Conservation (phyloP, 495 filamentous ascomycete species). For the Penicillium manginii region DNA sequence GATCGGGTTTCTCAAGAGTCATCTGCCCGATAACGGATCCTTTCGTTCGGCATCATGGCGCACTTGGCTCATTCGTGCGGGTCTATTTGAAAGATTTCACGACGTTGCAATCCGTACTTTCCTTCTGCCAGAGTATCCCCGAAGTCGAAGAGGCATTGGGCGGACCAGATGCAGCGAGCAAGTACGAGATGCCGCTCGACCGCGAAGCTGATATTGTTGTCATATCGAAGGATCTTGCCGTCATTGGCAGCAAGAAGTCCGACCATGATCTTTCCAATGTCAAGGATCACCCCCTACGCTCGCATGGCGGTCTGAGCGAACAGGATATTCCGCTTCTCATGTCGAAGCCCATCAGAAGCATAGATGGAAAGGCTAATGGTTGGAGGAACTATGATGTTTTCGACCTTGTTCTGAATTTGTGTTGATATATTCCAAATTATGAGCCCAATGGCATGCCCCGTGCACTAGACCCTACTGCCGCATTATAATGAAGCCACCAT, state of each 20-base stretch:
- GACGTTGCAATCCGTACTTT: slow-evolving; percentile 12
- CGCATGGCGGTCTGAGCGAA: slow-evolving; percentile 41
- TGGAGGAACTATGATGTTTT: slow-evolving; percentile 43
- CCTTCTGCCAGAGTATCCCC: slow-evolving; percentile 24
- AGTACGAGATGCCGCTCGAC: slow-evolving; percentile 38
- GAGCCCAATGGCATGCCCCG: slow-evolving; percentile 7
- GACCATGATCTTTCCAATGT: slow-evolving; percentile 37
- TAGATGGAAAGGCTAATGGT: slow-evolving; percentile 1
- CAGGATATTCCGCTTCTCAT: slow-evolving; percentile 34
- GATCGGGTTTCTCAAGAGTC: slow-evolving; percentile 28
- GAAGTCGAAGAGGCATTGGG: slow-evolving; percentile 35
- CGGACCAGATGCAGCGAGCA: slow-evolving; percentile 29
- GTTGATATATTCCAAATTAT: not conserved
- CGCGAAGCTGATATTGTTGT: slow-evolving; percentile 41
- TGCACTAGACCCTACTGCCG: slow-evolving; percentile 6
- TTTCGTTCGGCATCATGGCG: slow-evolving; percentile 41
- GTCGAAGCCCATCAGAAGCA: slow-evolving; percentile 19
- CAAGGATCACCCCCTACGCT: slow-evolving; percentile 33
- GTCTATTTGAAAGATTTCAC: slow-evolving; percentile 29
- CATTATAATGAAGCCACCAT: slow-evolving; percentile 32
- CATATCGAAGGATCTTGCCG: slow-evolving; percentile 30
- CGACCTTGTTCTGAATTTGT: slow-evolving; percentile 37
- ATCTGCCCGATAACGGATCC: slow-evolving; percentile 46
- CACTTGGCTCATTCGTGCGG: slow-evolving; percentile 41
- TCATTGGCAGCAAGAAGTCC: slow-evolving; percentile 31